Base-by-base conservation (phyloP, 164 flowering plant species). In the Kalanchoe fedtschenkoi region DNA sequence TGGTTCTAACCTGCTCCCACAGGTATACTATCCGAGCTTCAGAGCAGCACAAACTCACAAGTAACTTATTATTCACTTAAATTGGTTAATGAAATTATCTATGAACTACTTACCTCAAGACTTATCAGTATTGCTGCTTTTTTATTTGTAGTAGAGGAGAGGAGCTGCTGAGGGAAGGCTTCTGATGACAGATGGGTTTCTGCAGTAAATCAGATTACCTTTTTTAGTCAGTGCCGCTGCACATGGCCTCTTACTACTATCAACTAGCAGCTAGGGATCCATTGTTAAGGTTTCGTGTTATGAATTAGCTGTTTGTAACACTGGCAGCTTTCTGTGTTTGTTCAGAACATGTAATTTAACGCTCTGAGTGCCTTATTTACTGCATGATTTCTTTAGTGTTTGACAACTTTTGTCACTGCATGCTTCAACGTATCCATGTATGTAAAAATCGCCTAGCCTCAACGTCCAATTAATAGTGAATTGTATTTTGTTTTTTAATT, bases 1-100 rank as follows among this genome's bases (percentile, higher is more conserved):
- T 46, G 85, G 74, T 68, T 72, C 56, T 51, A 17, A 51, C 56
- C 32, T 78, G 61, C 82, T 81, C 77, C 95, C 80, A 69, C 88
- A 81, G 89, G 91, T 91, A 77, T 68, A 2, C 60, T 57, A 58
- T 53, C 22, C 28, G 10, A 24, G 26, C 29, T 21, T 26, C 22
- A 5, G 9, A 14, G 1, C n/a, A 47, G 29, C 28, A 47, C 28
- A 44, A 44, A 44, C 26, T 10, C 6, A 19, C 46, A 17, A 4
- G 19, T 15, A 44, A 44, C 22, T 44, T 15, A n/a, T 44, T 21
- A 44, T 44, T 44, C 8, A 44, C 26, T 19, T n/a, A 19, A 19
- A 24, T 8, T n/a, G n/a, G n/a, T 21, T 6, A 44, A 4, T 44
- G 24, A n/a, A n/a, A 6, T n/a, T 21, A 44, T 38, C 14, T 38